These are phyloP conservation scores for Colletotrichum euphorbiae DNA, from an alignment of 2,329 filamentous ascomycete species.

Conservation along the genomic window DNA sequence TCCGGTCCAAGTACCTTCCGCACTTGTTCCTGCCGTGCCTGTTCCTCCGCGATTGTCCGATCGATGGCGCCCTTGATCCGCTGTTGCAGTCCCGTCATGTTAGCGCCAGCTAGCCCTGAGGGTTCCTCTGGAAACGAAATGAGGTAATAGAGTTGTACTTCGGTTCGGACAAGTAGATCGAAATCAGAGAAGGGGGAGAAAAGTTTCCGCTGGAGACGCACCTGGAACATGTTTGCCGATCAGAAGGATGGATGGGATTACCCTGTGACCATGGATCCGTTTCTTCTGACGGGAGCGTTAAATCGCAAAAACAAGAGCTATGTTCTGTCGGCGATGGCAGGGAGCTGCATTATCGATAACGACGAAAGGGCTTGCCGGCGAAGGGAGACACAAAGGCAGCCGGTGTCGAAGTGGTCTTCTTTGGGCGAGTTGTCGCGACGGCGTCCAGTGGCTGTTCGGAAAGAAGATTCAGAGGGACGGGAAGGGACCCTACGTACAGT, in stretches of 20 bases:
- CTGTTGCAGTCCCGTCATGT: conserved; percentile 55
- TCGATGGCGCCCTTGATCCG: conserved; percentile 88
- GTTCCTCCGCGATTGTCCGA: conserved; percentile 89
- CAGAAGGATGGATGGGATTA: conserved; percentile 38
- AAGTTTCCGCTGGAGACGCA: conserved; percentile 37
- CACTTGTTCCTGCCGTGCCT: conserved; percentile 76
- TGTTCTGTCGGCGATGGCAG: conserved; percentile 17
- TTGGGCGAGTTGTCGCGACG: not conserved
- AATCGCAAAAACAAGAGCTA: conserved; percentile 24
- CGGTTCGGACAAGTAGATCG: conserved; percentile 11
- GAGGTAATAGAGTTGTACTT: too few relatives aligned
- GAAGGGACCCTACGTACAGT: conserved; percentile 21
- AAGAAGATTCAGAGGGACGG: not conserved
- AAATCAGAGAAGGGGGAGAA: not conserved
- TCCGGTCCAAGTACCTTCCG: conserved; percentile 29
- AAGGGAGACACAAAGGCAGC: not conserved
- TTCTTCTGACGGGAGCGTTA: conserved; percentile 8
- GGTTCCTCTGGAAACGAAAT: not conserved
- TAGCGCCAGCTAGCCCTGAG: not conserved
- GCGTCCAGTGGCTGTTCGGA: not conserved
- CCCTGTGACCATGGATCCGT: conserved; percentile 36
- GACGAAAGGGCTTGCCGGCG: not conserved
- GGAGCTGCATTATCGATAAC: conserved; percentile 33
- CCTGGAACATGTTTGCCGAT: conserved; percentile 45
- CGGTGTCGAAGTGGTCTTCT: not conserved